Base-by-base conservation (phyloP, 2,329 filamentous ascomycete species). In the Nannizzia gypsea region DNA sequence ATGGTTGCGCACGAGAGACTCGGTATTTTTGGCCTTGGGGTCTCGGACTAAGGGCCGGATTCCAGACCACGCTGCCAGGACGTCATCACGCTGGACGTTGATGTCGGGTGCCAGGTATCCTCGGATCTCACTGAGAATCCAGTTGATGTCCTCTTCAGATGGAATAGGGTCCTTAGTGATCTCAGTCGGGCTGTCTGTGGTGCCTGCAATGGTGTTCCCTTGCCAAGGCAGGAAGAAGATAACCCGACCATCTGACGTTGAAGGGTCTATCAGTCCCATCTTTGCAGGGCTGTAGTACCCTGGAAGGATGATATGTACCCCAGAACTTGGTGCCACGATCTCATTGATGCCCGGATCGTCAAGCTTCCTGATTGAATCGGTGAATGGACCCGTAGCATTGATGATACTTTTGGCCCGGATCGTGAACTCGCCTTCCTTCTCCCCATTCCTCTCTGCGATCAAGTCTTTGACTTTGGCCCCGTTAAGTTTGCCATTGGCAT, bases 201-300 rank as follows among this genome's bases (percentile, higher is more conserved):
- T 95, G 63, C 90, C 90, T 52, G 89, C 90, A 69, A 95, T 93
- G 13, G 89, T 95, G 75, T 93, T 93, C 56, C 89, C 89, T 76
- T 95, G 89, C 90, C 90, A 95, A 22, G 90, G 90, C 44, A 95
- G 80, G 80, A 95, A 95, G 82, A 95, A 95, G 69, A 95, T 92
- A 56, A 95, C 90, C 70, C 90, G 83, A 20, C 90, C 90, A 69
- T 95, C 90, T 1, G 89, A 95, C 1, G 90, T 93, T 44, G 84
- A 84, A 3, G 90, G 89, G 68, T 95, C 90, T 67, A 95, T 88
- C 44, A 95, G 79, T 63, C 90, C 90, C 89, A 95, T 93, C 69
- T 90, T 86, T 20, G 85, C 81, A 48, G 89, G 89, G 67, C 86
- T 88, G 78, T 87, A 93, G 77, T 93, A 95, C 55, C 89, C 89